Conservation (phyloP, 2,329 filamentous ascomycete genomes). For the Colletotrichum zoysiae region DNA sequence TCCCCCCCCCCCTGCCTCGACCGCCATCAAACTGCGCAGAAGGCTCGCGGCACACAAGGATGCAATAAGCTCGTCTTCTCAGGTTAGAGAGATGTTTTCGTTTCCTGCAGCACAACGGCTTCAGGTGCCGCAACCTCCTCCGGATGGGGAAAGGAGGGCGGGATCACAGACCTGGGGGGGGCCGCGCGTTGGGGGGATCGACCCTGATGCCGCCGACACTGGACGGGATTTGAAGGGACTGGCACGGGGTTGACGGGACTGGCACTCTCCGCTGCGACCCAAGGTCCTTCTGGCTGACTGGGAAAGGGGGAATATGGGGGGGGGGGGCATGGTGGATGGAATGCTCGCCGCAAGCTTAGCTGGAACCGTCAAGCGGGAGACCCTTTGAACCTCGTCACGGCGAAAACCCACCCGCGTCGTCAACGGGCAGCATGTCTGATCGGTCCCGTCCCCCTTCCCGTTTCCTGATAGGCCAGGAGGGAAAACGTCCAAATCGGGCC, state of each 20-base stretch:
- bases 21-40: background rate
- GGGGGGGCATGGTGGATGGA: background rate
- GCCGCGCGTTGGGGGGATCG: constrained; percentile 26
- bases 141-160: constrained; percentile 25
- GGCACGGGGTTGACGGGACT: background rate
- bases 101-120: constrained; percentile 26
- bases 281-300: too few relatives aligned
- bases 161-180: constrained; percentile 17
- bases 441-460: background rate
- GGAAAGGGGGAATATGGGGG: too few relatives aligned
- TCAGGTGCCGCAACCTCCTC: constrained; percentile 40
- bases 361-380: background rate
- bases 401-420: too few relatives aligned
- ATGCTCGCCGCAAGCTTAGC: background rate
- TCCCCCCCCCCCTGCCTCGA: background rate
- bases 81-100: background rate
- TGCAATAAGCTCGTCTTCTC: constrained; percentile 21
- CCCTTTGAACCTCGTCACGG: background rate
- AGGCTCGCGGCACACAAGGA: background rate
- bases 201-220: constrained; percentile 12
- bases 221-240: background rate
- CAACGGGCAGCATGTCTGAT: background rate
- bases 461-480: background rate
- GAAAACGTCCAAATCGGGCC: background rate
- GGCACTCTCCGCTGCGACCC: background rate